Percentiles rank a stretch among this genome's conserved stretches.
Conservation (phyloP, 1,284 basidiomycete species). For the Porogramme epimiltina region DNA sequence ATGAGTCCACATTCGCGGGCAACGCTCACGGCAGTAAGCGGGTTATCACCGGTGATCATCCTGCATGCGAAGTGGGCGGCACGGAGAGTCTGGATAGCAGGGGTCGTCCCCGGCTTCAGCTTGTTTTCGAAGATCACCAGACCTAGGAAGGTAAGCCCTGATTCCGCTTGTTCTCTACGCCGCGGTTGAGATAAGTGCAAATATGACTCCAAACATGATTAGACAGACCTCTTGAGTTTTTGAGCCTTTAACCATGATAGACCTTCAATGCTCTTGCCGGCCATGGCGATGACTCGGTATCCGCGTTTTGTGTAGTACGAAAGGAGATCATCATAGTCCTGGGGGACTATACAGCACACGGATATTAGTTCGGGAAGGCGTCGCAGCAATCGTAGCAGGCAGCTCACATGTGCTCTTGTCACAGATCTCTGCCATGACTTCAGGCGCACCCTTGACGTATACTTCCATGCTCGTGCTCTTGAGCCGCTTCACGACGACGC, state of each 20-base stretch:
- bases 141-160: conserved; percentile 89
- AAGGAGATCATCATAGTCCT: conserved; percentile 95
- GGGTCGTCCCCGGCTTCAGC: conserved; percentile 91
- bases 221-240: conserved; percentile 83
- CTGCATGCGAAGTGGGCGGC: conserved; percentile 91
- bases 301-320: conserved; percentile 98
- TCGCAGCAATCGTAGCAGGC: conserved; percentile 16
- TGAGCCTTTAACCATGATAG: conserved; percentile 98
- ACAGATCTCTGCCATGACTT: conserved; percentile 97
- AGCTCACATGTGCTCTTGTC: conserved; percentile 83
- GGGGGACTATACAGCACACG: conserved; percentile 66
- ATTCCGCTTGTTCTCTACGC: conserved; percentile 90
- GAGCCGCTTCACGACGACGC: conserved; percentile 94
- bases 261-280: conserved; percentile 93
- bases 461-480: conserved; percentile 96
- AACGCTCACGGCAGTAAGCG: conserved; percentile 95
- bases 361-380: neutral
- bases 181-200: neutral
- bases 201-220: too few relatives aligned
- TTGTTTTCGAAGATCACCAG: conserved; percentile 99
- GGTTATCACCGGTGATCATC: conserved; percentile 99
- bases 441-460: conserved; percentile 98
- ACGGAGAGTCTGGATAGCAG: conserved; percentile 89
- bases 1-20: conserved; percentile 94
- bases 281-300: conserved; percentile 97